Evolutionary conservation across 1,139 yeast species (phyloP), one percentile per base, ranked within the genome.

Genomic region (Candida smagusa): DNA sequence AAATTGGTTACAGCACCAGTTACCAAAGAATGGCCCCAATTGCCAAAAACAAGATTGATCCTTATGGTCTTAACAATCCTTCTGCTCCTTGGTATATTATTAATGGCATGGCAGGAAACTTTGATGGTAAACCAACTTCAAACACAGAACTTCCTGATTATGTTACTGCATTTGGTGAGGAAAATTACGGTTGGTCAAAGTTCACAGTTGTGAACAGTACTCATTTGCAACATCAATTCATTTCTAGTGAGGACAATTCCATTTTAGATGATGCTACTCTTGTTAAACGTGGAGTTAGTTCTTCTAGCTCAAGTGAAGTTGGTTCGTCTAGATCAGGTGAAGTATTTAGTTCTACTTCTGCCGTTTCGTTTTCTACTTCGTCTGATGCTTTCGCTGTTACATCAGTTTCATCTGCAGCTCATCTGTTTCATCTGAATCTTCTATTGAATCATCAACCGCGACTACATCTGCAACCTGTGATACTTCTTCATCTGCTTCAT

Each of bases 21-120:
- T 36, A 36, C 35, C 32, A 36, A 12, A 27, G 38, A 27, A 22
- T 36, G 29, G 4, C 30, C 4, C 38, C 38, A 9, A 28, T 36
- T 23, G 34, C 34, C 16, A 22, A 31, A 19, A 32, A 36, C 21
- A 26, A 11, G 4, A 12, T 36, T 12, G 38, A 36, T 21, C 38
- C 38, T 9, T 31, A 36, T 22, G 38, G 38, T 9, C 38, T 36
- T 12, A 36, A 36, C 33, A 36, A 36, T 22, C 38, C 38, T n/a
- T 31, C 38, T 12, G 30, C 38, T 7, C 38, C 38, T 11, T 36
- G 38, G 38, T 36, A 36, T 30, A 36, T 36, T 13, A 28, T 36
- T 29, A 36, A 36, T 26, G 39, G 39, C 22, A 36, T 36, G 24
- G 39, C 39, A 5, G 38, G 39, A 9, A 35, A 32, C 22, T 36